Evolutionary conservation across 2,329 filamentous ascomycete species (phyloP), one percentile per base, ranked within the genome.

Genomic region (Zasmidium cellare): DNA sequence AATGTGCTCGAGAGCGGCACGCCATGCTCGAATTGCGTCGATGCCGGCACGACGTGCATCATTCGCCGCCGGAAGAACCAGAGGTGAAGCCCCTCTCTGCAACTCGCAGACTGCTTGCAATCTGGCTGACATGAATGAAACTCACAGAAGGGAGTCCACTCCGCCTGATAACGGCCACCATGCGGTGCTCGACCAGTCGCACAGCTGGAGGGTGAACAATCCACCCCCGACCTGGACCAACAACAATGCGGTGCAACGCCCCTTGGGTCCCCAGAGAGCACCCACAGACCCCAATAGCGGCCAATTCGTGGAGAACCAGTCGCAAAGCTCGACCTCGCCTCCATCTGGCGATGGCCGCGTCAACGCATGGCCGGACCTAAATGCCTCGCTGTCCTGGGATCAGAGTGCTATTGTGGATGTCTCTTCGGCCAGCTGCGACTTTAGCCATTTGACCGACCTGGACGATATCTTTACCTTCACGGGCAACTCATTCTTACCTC

Each of bases 381-480:
- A 57, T 41, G 44, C 57, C 12, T 53, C 53, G 35, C 53, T 65
- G 23, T 31, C 55, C 14, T 65, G 63, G 63, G 63, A 63, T 38
- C 59, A 59, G 38, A 64, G 57, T 46, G 31, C 41, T 25, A 16
- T 61, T 2, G 59, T 61, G 12, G 61, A 64, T 20, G 59, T 59
- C 2, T 60, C 61, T 3, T 64, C 61, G 11, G 57, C 61, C 16
- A 65, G 57, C 48, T 63, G 57, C 41, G 63, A 60, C 55, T 65
- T 65, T 48, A 61, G 57, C 22, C 63, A 65, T 56, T 46, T 65
- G 41, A 61, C 58, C 2, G 63, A 61, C 41, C 51, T 65, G 50
- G 63, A 65, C 28, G 63, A 65, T 18, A 63, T 65, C 19, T 65
- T 65, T 46, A 58, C 63, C 22, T 65, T 61, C 47, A 65, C 63